Conservation (phyloP, 1,139 yeast species). For the Kluyveromyces marxianus region DNA sequence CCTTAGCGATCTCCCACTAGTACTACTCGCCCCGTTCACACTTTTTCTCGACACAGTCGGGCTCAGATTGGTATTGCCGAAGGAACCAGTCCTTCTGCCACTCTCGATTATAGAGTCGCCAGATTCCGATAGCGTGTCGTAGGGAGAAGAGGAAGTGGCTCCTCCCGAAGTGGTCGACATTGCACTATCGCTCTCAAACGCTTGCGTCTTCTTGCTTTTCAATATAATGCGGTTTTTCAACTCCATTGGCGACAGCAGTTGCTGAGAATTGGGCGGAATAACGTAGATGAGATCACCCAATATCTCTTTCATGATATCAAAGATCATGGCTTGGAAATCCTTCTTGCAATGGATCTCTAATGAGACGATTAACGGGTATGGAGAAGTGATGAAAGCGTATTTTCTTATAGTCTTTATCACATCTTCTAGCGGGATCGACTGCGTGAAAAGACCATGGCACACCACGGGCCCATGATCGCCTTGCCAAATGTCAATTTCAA, state of each 20-base stretch:
- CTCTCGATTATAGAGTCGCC: slow-evolving; percentile 1
- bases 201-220: slow-evolving; percentile 58
- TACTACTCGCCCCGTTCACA: slow-evolving; percentile 10
- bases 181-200: slow-evolving; percentile 3
- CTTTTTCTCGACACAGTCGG: background rate
- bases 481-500: slow-evolving; percentile 96
- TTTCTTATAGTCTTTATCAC: slow-evolving; percentile 69
- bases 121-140: slow-evolving; percentile 12
- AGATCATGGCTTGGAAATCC: slow-evolving; percentile 56
- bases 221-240: slow-evolving; percentile 63
- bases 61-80: no score
- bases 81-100: no score
- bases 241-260: slow-evolving; percentile 65
- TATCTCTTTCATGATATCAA: slow-evolving; percentile 41
- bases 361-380: slow-evolving; percentile 81
- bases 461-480: slow-evolving; percentile 77
- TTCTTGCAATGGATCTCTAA: slow-evolving; percentile 73
- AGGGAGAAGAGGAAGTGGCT: slow-evolving; percentile 21
- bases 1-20: slow-evolving; percentile 11
- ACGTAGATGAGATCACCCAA: slow-evolving; percentile 51
- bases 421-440: slow-evolving; percentile 58
- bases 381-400: slow-evolving; percentile 79
- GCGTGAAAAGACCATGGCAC: slow-evolving; percentile 84
- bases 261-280: slow-evolving; percentile 13
- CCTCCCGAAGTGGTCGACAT: slow-evolving; percentile 16